phyloP scores from a whole-genome alignment of 495 filamentous ascomycete species.

The Hyphodiscus hymeniophilus region DNA sequence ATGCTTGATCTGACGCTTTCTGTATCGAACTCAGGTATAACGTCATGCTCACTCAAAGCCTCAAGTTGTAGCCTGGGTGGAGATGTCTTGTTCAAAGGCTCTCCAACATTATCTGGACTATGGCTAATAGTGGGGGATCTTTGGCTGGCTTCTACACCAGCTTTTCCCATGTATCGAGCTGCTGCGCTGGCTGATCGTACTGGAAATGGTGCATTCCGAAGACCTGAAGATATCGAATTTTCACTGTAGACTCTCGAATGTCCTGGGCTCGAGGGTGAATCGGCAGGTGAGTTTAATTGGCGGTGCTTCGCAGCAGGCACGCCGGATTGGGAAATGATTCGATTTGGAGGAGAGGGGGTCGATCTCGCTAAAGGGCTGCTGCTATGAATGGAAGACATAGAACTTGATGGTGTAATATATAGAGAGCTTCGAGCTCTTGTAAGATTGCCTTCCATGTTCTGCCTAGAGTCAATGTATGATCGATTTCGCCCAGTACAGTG shows the following conservation, averaged over 20 bases:
- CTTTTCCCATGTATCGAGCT: slow-evolving; percentile 14
- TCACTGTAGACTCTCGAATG: slow-evolving; percentile 52
- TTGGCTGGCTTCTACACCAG: slow-evolving; percentile 2
- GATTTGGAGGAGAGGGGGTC: slow-evolving; percentile 22
- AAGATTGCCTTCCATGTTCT: slow-evolving; percentile 92
- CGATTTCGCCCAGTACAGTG: neutral
- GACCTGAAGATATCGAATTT: slow-evolving; percentile 40
- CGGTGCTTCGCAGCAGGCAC: slow-evolving; percentile 28
- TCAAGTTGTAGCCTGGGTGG: slow-evolving; percentile 20
- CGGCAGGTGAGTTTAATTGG: slow-evolving; percentile 23
- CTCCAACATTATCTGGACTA: slow-evolving; percentile 5
- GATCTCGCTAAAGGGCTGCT: slow-evolving; percentile 24
- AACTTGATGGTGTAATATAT: slow-evolving; percentile 47
- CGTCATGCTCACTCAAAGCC: slow-evolving; percentile 28
- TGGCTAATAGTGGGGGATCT: slow-evolving; percentile 3
- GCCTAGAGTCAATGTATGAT: slow-evolving; percentile 9
- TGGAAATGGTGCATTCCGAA: slow-evolving; percentile 23
- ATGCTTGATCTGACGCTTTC: slow-evolving; percentile 13
- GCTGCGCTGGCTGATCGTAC: slow-evolving; percentile 17
- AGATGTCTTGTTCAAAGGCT: slow-evolving; percentile 9
- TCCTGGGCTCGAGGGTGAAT: slow-evolving; percentile 31
- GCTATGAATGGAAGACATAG: slow-evolving; percentile 34
- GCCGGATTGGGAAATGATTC: slow-evolving; percentile 13
- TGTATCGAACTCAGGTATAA: slow-evolving; percentile 18
- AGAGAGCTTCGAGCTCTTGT: slow-evolving; percentile 70